Conservation (phyloP, 2,329 filamentous ascomycete species). For the Metarhizium anisopliae region DNA sequence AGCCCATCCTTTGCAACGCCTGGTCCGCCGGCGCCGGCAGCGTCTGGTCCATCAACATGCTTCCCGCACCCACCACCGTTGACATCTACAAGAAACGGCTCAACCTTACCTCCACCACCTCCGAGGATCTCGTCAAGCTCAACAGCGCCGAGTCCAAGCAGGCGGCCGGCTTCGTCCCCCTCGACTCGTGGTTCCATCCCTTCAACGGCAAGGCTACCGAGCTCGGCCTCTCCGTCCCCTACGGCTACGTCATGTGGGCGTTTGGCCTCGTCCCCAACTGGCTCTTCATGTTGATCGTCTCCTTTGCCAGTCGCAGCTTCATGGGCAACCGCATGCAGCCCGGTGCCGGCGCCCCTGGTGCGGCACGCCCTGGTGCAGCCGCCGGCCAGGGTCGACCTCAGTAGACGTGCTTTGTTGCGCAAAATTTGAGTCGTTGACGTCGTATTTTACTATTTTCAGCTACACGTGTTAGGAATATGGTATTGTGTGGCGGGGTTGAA, state of each 20-base stretch:
- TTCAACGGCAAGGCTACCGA: slow-evolving; percentile 60
- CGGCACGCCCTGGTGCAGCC: slow-evolving; percentile 1
- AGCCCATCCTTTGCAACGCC: slow-evolving; percentile 65
- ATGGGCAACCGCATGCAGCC: slow-evolving; percentile 42
- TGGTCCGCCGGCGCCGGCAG: slow-evolving; percentile 59
- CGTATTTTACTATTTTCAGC: not conserved
- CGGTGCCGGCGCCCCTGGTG: slow-evolving; percentile 8
- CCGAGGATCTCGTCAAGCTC: slow-evolving; percentile 53
- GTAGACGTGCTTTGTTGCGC: not conserved
- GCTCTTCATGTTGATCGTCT: slow-evolving; percentile 69
- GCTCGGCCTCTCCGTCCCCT: slow-evolving; percentile 51
- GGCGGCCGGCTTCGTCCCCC: slow-evolving; percentile 37
- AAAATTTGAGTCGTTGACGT: not conserved
- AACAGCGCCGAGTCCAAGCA: slow-evolving; percentile 43
- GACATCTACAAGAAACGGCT: slow-evolving; percentile 57
- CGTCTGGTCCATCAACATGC: slow-evolving; percentile 59
- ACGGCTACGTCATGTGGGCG: slow-evolving; percentile 60
- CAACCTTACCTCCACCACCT: slow-evolving; percentile 60
- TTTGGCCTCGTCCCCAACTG: slow-evolving; percentile 62
- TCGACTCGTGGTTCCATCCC: slow-evolving; percentile 66
- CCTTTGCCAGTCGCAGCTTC: slow-evolving; percentile 62
- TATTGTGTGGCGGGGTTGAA: not conserved
- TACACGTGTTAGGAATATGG: not conserved
- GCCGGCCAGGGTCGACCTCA: slow-evolving; percentile 3
- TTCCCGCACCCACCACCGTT: slow-evolving; percentile 54